Base-by-base conservation (phyloP, 441 rosid genomes). In the Syzygium malaccense region DNA sequence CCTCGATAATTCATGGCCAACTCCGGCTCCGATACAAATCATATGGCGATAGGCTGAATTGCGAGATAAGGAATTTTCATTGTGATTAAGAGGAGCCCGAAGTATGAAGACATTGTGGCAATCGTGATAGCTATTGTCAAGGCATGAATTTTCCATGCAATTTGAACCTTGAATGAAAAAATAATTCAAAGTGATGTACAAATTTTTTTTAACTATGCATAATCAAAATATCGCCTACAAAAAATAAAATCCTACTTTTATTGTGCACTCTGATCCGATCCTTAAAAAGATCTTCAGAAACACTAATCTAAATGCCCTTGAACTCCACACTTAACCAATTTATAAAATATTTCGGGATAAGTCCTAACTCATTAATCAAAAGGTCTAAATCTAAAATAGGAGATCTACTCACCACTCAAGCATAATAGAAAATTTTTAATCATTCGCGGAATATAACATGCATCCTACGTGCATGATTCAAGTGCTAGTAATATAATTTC, bases 301-400 rank as follows among this genome's bases (percentile, higher is more conserved):
- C 4, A 1, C 15, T 4, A 33, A 33, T 68, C 20, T 10, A 33
- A 68, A 68, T 68, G 48, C 33, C 15, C 0, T 20, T 33, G 23
- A 10, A 33, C 79, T 10, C 25, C 45, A 0, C 4, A 66, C 7
- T 18, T 18, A 6, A 68, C 7, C 14, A 19, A 33, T 68, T 23
- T 19, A 0, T 68, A 19, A 68, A 33, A 10, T 68, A 33, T 19
- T 32, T 32, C 20, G 3, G 48, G 3, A 41, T 11, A 14, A 68
- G 28, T 19, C 3, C 1, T 3, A 3, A 4, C 14, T 5, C 2
- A 1, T 0, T 33, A 10, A 68, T 19, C 5, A 25, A 10, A 33
- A 68, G 0, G 10, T 64, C 7, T 9, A 66, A 0, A 6, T 66
- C 25, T 66, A 32, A 66, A 66, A 17, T 32, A 19, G 4, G 45